Base-by-base conservation (phyloP, 306 rosid genomes). In the Echinosophora koreensis region DNA sequence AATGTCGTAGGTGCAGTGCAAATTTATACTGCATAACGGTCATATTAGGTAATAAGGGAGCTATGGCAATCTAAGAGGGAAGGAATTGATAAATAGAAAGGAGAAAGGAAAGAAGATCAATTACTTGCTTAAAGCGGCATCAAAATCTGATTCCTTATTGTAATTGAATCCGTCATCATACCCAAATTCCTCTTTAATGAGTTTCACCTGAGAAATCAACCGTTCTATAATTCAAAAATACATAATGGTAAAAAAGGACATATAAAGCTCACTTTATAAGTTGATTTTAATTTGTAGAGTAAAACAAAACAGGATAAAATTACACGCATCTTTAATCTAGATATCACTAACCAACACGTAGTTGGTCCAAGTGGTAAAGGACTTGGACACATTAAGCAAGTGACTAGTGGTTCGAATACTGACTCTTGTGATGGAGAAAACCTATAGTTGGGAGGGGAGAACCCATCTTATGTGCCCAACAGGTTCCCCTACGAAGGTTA, bases 151-250 rank as follows among this genome's bases (percentile, higher is more conserved):
- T 77, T 90, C 90, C 37, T 35, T 79, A 1, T 90, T 85, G 86
- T 90, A 90, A 77, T 88, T 85, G 84, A 90, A 90, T 66, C 89
- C 95, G 8, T 88, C 95, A 15, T 90, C 95, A 71, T 83, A 90
- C 37, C 95, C 92, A 63, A 90, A 88, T 70, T 88, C 89, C 67
- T 90, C 90, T 82, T 84, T 90, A 2, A 90, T 64, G 13, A 89
- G 88, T 65, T 84, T 83, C 68, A 89, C 93, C 93, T 87, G 66
- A 62, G 54, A 72, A 67, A 28, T 11, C 71, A 73, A 65, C 66
- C 37, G 3, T 17, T 70, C 15, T 50, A 9, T 49, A 8, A 4
- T 69, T 8, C 34, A 15, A 44, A 44, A 34, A 2, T 27, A 54
- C 12, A 41, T 41, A 41, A 30, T 41, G 47, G 11, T 8, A 1